Conservation (phyloP, 1,284 basidiomycete species). For the Peniophora sp. region DNA sequence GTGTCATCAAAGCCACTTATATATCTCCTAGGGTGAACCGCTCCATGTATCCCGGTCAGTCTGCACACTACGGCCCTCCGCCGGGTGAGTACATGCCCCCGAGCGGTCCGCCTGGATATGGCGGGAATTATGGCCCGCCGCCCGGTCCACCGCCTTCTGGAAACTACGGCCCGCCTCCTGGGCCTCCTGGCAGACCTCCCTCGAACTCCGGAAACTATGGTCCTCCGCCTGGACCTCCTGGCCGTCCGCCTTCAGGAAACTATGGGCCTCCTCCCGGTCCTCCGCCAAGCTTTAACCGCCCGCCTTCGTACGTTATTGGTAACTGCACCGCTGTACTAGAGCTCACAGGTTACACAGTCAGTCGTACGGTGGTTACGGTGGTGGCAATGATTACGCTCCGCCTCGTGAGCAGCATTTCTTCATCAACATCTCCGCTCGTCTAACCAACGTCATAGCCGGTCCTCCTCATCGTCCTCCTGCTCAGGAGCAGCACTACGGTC, state of each 20-base stretch:
- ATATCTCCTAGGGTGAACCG: constrained; percentile 4
- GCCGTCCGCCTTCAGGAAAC: too few species aligned
- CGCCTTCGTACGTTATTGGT: too few species aligned
- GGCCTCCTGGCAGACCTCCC: constrained; percentile 1
- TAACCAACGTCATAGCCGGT: constrained; percentile 16
- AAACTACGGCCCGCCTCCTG: constrained; percentile 7
- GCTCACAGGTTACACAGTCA: constrained; percentile 7
- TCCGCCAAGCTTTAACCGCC: too few species aligned
- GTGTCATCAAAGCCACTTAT: not conserved
- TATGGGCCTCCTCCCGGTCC: too few species aligned
- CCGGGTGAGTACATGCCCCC: constrained; percentile 1
- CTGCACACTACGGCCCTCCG: constrained; percentile 7
- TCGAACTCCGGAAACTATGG: too few species aligned
- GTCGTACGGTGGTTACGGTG: not conserved
- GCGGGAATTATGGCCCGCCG: constrained; percentile 1
- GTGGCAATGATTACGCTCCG: constrained; percentile 13
- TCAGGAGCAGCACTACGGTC: constrained; percentile 62
- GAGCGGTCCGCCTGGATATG: too few species aligned
- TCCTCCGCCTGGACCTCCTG: constrained; percentile 12
- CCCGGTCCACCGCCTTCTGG: constrained; percentile 21
- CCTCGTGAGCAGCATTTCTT: constrained; percentile 19
- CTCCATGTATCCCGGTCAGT: constrained; percentile 10
- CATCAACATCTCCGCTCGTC: not conserved
- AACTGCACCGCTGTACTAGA: constrained; percentile 3
- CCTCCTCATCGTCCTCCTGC: constrained; percentile 51